phyloP scores from a whole-genome alignment of 2,329 filamentous ascomycete species.

The Aspergillus udagawae region DNA sequence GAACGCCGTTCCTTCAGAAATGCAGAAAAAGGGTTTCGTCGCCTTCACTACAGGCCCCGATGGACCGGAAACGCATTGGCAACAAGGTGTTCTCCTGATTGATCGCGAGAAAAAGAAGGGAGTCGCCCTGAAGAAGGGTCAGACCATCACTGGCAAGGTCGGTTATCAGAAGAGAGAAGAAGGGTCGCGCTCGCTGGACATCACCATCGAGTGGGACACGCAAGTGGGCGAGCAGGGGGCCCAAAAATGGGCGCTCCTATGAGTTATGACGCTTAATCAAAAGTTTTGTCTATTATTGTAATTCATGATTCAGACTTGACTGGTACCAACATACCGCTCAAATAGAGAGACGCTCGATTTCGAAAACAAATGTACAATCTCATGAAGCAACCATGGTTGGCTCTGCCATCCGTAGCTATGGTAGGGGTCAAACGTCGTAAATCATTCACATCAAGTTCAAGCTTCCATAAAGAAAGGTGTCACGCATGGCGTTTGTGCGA shows the following conservation, averaged over 20 bases:
- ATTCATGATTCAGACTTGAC: constrained; percentile 6
- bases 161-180: constrained; percentile 66
- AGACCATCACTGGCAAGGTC: constrained; percentile 62
- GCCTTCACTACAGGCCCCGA: constrained; percentile 84
- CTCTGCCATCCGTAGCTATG: background rate
- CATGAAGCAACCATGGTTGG: background rate
- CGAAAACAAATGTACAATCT: background rate
- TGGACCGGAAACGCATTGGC: constrained; percentile 81
- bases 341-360: background rate
- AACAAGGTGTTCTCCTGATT: constrained; percentile 72
- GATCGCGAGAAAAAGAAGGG: constrained; percentile 52
- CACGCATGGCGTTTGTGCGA: background rate
- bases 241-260: constrained; percentile 42
- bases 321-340: background rate
- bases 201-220: constrained; percentile 60
- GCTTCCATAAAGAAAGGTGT: background rate
- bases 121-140: constrained; percentile 49
- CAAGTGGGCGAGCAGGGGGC: constrained; percentile 39
- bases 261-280: constrained; percentile 10
- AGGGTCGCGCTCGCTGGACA: constrained; percentile 64
- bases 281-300: constrained; percentile 11
- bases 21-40: constrained; percentile 61
- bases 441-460: background rate
- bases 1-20: constrained; percentile 57
- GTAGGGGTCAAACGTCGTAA: background rate